A percentile compares a stretch with the other conserved stretches of the same genome.
phyloP scores from a whole-genome alignment of 805 yeast species.

The Kurtzmaniella cleridarum region DNA sequence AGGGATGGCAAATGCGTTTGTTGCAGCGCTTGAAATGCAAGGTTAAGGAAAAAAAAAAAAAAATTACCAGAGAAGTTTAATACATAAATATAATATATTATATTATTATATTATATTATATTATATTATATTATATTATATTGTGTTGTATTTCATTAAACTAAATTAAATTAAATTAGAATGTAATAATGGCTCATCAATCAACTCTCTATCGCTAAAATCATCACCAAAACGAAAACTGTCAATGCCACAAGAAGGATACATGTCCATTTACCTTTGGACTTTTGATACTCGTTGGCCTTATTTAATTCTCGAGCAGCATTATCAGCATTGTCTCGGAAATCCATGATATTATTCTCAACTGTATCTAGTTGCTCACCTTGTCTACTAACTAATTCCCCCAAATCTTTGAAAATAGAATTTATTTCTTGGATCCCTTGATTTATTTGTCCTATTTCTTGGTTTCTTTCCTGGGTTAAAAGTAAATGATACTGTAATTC shows the following conservation, averaged over 20 bases:
- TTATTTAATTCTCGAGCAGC: slow-evolving; percentile 66
- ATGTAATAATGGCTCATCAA: background rate
- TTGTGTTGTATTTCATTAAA: too few species aligned
- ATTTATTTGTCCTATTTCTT: slow-evolving; percentile 66
- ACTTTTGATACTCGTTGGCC: slow-evolving; percentile 72
- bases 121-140: too few species aligned
- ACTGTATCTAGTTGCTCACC: slow-evolving; percentile 80
- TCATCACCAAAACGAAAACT: slow-evolving; percentile 52
- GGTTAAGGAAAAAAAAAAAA: too few species aligned
- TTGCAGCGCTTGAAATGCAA: slow-evolving; percentile 9
- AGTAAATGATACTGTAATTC: slow-evolving; percentile 60
- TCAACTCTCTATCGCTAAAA: slow-evolving; percentile 49
- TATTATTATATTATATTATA: too few species aligned
- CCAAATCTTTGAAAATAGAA: slow-evolving; percentile 76
- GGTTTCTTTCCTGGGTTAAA: slow-evolving; percentile 65
- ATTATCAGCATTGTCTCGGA: slow-evolving; percentile 58
- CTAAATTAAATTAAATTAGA: background rate
- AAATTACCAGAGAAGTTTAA: too few species aligned
- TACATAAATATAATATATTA: too few species aligned
- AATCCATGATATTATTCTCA: slow-evolving; percentile 67
- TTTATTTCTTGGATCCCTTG: slow-evolving; percentile 82
- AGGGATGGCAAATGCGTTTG: too few species aligned
- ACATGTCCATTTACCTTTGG: slow-evolving; percentile 70
- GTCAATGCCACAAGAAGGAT: slow-evolving; percentile 54
- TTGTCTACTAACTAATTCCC: slow-evolving; percentile 74